phyloP scores from a whole-genome alignment of 106 monocot species.

The Xerophyta viscosa region DNA sequence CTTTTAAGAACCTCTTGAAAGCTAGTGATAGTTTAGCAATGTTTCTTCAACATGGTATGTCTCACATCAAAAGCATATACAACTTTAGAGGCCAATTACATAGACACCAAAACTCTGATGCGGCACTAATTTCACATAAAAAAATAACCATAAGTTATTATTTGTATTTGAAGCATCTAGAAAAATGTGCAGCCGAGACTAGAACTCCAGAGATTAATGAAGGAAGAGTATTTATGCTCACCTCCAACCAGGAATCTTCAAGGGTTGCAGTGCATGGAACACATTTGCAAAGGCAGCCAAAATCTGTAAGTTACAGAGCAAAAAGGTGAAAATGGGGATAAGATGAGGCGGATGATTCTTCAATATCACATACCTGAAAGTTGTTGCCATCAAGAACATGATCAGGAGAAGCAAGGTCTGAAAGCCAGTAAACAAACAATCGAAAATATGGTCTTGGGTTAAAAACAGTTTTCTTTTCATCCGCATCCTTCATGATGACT shows the following conservation, averaged over 20 bases:
- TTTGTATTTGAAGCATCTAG: too few species aligned
- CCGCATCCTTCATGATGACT: slow-evolving; percentile 71
- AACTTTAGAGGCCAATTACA: too few species aligned
- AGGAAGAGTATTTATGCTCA: slow-evolving; percentile 14
- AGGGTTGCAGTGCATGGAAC: slow-evolving; percentile 85
- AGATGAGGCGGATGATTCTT: background rate
- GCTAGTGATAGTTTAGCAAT: too few species aligned
- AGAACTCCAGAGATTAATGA: background rate
- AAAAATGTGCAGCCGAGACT: too few species aligned
- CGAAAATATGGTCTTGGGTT: slow-evolving; percentile 93
- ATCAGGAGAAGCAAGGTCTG: slow-evolving; percentile 67
- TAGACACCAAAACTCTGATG: too few species aligned
- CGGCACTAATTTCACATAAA: too few species aligned
- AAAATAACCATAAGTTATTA: too few species aligned
- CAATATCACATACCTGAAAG: slow-evolving; percentile 47
- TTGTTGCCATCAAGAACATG: slow-evolving; percentile 45
- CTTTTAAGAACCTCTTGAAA: too few species aligned
- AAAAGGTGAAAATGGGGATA: background rate
- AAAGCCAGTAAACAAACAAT: slow-evolving; percentile 76
- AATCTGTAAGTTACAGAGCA: slow-evolving; percentile 38
- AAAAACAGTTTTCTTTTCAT: slow-evolving; percentile 76
- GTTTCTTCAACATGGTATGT: too few species aligned
- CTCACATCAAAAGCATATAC: too few species aligned
- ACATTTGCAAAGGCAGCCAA: slow-evolving; percentile 82
- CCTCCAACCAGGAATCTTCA: slow-evolving; percentile 88